Percentiles rank a stretch among this genome's conserved stretches.
Evolutionary conservation across 2,329 filamentous ascomycete genomes (phyloP).

Genomic region (Fusarium cyanostomum): DNA sequence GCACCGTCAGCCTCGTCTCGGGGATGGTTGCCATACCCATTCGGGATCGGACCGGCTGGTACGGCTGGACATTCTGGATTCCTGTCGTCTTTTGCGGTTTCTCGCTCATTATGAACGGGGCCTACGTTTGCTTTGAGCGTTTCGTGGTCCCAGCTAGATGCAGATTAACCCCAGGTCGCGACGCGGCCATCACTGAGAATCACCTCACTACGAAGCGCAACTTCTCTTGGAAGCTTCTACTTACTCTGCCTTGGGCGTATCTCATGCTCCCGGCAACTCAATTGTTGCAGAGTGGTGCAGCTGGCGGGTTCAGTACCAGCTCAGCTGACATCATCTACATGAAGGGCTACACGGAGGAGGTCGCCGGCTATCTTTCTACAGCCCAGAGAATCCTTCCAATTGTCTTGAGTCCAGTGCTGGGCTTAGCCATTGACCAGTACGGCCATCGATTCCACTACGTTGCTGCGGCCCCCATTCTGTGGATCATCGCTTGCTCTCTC

Average conservation of each 20-base stretch:
- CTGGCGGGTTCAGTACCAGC: conserved; percentile 29
- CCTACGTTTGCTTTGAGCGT: conserved; percentile 37
- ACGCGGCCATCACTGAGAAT: conserved; percentile 14
- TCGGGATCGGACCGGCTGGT: conserved; percentile 36
- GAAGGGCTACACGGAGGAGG: conserved; percentile 38
- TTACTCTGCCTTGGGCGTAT: conserved; percentile 33
- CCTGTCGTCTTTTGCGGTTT: conserved; percentile 34
- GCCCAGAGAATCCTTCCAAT: conserved; percentile 34
- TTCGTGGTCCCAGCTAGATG: conserved; percentile 13
- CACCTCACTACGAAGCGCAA: conserved; percentile 1
- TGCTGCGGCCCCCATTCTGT: conserved; percentile 33
- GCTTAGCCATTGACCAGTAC: conserved; percentile 36
- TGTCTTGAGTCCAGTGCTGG: conserved; percentile 29
- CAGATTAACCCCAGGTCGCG: conserved; percentile 24
- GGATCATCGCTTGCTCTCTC: conserved; percentile 32
- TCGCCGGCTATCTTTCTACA: conserved; percentile 36
- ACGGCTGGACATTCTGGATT: conserved; percentile 41
- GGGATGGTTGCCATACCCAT: conserved; percentile 40
- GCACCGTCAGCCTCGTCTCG: conserved; percentile 34
- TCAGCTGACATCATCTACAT: conserved; percentile 39
- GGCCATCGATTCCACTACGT: conserved; percentile 39
- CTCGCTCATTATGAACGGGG: conserved; percentile 29
- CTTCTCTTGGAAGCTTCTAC: conserved; percentile 31
- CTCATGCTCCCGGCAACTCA: conserved; percentile 39
- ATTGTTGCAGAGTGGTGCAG: conserved; percentile 35